These are phyloP conservation scores for Xylariaceae sp. DNA, from an alignment of 2,329 filamentous ascomycete species.

Conservation along the genomic window DNA sequence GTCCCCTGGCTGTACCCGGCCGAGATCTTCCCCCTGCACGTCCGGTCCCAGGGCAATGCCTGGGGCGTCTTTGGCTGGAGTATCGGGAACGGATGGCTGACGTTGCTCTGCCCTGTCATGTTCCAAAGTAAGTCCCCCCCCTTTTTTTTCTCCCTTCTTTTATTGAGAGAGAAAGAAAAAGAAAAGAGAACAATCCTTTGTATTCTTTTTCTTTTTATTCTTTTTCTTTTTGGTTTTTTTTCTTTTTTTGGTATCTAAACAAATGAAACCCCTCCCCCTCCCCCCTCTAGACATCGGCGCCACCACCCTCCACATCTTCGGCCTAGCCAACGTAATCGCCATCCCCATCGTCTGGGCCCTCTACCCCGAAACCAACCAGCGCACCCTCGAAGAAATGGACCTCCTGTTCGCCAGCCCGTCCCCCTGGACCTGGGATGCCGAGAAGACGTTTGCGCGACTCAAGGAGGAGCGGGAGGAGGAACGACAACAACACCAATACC, in stretches of 20 bases:
- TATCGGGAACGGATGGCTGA: constrained; percentile 64
- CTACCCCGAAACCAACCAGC: constrained; percentile 68
- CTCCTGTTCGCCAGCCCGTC: constrained; percentile 62
- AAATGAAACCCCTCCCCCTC: no score
- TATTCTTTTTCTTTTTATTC: neutral
- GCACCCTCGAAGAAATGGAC: constrained; percentile 71
- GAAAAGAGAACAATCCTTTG: neutral
- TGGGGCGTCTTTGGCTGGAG: constrained; percentile 73
- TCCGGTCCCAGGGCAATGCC: constrained; percentile 68
- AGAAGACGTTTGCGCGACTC: constrained; percentile 56
- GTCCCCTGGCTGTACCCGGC: constrained; percentile 60
- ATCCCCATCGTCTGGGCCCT: constrained; percentile 68
- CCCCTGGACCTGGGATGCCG: constrained; percentile 66
- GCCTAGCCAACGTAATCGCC: constrained; percentile 56
- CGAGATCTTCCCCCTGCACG: constrained; percentile 67
- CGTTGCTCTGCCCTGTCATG: constrained; percentile 23
- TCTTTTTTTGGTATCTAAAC: neutral
- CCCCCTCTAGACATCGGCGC: constrained; percentile 47
- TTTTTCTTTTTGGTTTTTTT: no score
- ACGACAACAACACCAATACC: no score
- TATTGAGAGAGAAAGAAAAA: neutral
- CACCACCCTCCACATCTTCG: constrained; percentile 71
- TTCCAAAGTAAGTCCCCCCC: constrained; percentile 29
- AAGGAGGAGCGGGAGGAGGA: constrained; percentile 51
- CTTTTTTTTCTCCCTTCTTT: no score